Evolutionary conservation across 2,329 filamentous ascomycete species (phyloP), one percentile per base, ranked within the genome.

Genomic region (Fusarium caatingaense): DNA sequence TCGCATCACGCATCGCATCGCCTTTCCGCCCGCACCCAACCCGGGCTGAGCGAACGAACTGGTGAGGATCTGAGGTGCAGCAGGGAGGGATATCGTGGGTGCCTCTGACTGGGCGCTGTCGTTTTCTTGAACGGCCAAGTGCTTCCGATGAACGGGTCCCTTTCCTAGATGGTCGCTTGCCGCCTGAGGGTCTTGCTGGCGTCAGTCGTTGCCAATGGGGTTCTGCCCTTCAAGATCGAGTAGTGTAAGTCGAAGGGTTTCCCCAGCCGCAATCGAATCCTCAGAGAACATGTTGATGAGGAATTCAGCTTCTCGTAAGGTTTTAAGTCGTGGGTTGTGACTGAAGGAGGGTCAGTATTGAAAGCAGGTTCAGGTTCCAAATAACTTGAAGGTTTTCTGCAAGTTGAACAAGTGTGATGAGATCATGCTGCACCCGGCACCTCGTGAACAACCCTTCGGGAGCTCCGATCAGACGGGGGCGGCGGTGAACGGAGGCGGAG

Each of bases 401-500:
- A 20, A 32, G 28, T 21, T 28, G 18, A 45, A 8, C 13, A 40
- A 53, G 34, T 57, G 41, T 23, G 13, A 47, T 62, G 44, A 44
- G 56, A 55, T 56, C 56, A 66, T 41, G 44, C 34, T 66, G 66
- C 23, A 57, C 50, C 60, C 50, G 65, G 60, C 50, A 28, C 40
- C 34, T 66, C 61, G n/a, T 65, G 49, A 55, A 30, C 34, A 69
- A 41, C 21, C 28, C 23, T 30, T 67, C 57, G 58, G 59, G 64
- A 53, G 57, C 64, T 65, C 72, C 72, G 72, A 69, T 49, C 42
- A 54, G 60, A 64, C 61, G 69, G 72, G 54, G 63, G 41, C 70
- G 61, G 68, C 68, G 63, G 63, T 70, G 68, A 69, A 74, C 72
- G 72, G 69, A 54, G 51, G 72, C 72, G 72, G 72, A 74, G 72